These are phyloP conservation scores for Fonsecaea pugnacius DNA, from an alignment of 2,329 filamentous ascomycete genomes.

Conservation along the genomic window DNA sequence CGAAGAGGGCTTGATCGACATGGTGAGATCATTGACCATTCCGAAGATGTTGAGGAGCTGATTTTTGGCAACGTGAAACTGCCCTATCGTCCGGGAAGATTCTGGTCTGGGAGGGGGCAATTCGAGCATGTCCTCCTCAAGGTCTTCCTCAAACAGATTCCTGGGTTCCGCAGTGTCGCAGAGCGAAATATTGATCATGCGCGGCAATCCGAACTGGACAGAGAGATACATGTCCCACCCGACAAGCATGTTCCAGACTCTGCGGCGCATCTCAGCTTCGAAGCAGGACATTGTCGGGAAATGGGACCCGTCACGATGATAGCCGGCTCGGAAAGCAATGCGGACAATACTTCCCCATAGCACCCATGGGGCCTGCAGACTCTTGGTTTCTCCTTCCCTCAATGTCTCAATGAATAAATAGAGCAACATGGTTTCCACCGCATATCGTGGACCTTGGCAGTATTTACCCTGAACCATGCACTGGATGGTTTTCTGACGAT, in stretches of 20 bases:
- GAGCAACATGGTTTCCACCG: constrained; percentile 33
- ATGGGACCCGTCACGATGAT: constrained; percentile 59
- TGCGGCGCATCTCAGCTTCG: constrained; percentile 59
- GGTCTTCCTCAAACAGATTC: constrained; percentile 66
- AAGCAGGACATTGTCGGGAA: constrained; percentile 59
- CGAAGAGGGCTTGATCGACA: constrained; percentile 23
- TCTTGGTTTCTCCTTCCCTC: constrained; percentile 55
- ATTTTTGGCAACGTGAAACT: constrained; percentile 42
- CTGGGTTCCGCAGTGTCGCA: constrained; percentile 62
- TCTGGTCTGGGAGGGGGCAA: constrained; percentile 60
- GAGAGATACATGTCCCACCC: constrained; percentile 65
- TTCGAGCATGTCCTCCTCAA: constrained; percentile 54
- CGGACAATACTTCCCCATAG: constrained; percentile 55
- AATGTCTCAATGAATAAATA: constrained; percentile 60
- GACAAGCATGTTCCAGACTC: constrained; percentile 48
- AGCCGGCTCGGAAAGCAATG: constrained; percentile 64
- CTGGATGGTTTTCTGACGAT: constrained; percentile 48
- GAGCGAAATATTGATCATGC: constrained; percentile 63
- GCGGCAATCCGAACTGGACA: constrained; percentile 68
- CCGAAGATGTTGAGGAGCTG: constrained; percentile 36
- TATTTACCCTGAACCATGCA: constrained; percentile 58
- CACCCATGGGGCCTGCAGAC: constrained; percentile 34
- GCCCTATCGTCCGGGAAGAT: constrained; percentile 49
- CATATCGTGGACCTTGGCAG: constrained; percentile 32
- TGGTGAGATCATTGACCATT: constrained; percentile 35